These are phyloP conservation scores for Solanum bulbocastanum DNA, from an alignment of 257 asterid genomes.

Conservation along the genomic window DNA sequence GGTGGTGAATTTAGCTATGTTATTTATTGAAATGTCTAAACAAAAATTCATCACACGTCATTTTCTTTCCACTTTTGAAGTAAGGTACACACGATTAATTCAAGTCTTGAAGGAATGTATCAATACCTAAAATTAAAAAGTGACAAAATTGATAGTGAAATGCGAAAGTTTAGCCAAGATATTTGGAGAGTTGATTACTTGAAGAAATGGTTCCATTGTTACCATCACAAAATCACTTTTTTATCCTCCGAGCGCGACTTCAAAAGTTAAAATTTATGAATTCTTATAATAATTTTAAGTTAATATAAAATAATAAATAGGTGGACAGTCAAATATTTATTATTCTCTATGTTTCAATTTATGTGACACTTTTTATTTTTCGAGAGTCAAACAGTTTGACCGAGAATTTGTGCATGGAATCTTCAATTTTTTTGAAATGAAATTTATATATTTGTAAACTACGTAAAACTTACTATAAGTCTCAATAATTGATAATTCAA, in stretches of 20 bases:
- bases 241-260: neutral
- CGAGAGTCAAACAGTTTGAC: no score
- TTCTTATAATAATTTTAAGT: neutral
- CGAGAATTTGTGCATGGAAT: no score
- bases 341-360: no score
- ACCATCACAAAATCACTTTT: neutral
- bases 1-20: neutral
- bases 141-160: neutral
- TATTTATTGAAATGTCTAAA: neutral
- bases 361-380: no score
- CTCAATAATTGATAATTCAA: no score
- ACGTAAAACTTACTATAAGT: no score
- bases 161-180: neutral
- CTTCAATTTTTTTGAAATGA: no score
- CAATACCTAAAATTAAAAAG: neutral
- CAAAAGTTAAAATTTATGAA: neutral
- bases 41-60: neutral
- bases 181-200: neutral
- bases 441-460: no score
- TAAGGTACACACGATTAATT: neutral
- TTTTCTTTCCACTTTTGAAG: neutral
- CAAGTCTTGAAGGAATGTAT: neutral
- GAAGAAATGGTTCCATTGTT: neutral
- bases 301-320: neutral
- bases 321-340: neutral